Evolutionary conservation across 805 yeast species (phyloP).

Genomic region (Saccharomycopsis sp.): DNA sequence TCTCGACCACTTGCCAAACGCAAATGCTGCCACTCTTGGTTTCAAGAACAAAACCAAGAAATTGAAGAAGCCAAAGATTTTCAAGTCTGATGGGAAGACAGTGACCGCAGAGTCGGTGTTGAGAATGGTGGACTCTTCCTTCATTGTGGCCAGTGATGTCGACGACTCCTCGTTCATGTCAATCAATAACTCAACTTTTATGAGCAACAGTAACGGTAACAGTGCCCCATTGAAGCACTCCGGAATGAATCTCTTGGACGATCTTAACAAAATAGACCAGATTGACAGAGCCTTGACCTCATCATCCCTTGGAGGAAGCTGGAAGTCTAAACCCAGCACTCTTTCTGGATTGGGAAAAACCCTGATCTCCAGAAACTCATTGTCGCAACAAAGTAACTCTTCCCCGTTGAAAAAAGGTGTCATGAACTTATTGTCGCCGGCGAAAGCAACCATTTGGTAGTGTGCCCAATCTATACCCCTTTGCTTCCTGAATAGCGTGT

Average conservation of each 20-base stretch:
- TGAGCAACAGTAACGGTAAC: not conserved
- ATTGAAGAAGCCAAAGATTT: constrained; percentile 21
- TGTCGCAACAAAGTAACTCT: not conserved
- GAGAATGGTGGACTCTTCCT: constrained; percentile 21
- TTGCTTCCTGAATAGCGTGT: not conserved
- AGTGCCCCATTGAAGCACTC: constrained; percentile 4
- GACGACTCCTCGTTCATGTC: constrained; percentile 20
- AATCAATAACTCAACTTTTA: not conserved
- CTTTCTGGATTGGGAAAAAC: not conserved
- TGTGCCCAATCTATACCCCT: not conserved
- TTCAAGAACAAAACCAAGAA: constrained; percentile 9
- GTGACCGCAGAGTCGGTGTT: constrained; percentile 22
- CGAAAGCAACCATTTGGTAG: not conserved
- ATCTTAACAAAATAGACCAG: constrained; percentile 19
- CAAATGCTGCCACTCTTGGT: not conserved
- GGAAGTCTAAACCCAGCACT: not conserved
- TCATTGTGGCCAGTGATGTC: constrained; percentile 19
- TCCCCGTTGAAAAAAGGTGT: not conserved
- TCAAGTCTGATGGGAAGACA: constrained; percentile 20
- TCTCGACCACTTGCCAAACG: constrained; percentile 13
- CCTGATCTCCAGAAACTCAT: not conserved
- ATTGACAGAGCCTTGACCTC: constrained; percentile 15
- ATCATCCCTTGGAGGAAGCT: not conserved
- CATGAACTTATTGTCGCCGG: not conserved
- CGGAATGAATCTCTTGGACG: constrained; percentile 17